Base-by-base conservation (phyloP, 495 filamentous ascomycete species). In the Aspergillus mulundensis region DNA sequence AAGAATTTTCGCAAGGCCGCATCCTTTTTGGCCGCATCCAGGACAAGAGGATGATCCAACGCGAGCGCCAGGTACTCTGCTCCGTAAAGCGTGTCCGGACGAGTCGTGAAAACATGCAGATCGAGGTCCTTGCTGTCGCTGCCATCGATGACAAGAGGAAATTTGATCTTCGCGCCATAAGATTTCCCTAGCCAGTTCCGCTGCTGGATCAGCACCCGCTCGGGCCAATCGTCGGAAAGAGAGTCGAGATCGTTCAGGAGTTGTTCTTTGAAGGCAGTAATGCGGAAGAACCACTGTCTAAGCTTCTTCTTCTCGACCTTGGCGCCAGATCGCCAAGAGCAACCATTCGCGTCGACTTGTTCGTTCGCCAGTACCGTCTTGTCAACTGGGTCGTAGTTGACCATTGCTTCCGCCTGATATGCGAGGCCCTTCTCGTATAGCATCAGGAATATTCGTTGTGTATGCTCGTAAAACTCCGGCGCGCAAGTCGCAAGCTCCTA, bases 301-400 rank as follows among this genome's bases (percentile, higher is more conserved):
- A 95, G 74, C 50, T 82, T 82, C 48, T 82, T 71, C 69, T 91
- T 87, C 67, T 93, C 88, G 28, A 95, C 90, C 60, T 88, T 85
- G 7, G 89, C 91, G 3, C 91, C 91, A 8, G 90, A 94, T 47
- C 91, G 78, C 91, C 91, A 96, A 7, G 90, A 95, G 60, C 76
- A 83, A 1, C 91, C 91, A 62, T 89, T 86, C 7, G 86, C 74
- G 64, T 92, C 89, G 10, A 96, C 91, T 68, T 96, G 91, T 63
- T 96, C 91, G 66, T 96, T 96, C 1, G 91, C 91, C 43, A 96
- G 71, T 23, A 96, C 91, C 0, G 91, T 96, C 70, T 86, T 86
- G 66, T 96, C 91, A 20, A 96, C 79, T 5, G 91, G 91, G 60
- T 95, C 91, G 70, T 87, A 96, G 70, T 96, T 96, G 53, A 96